These are phyloP conservation scores for Malassezia sympodialis DNA, from an alignment of 1,284 basidiomycete genomes.

Conservation along the genomic window DNA sequence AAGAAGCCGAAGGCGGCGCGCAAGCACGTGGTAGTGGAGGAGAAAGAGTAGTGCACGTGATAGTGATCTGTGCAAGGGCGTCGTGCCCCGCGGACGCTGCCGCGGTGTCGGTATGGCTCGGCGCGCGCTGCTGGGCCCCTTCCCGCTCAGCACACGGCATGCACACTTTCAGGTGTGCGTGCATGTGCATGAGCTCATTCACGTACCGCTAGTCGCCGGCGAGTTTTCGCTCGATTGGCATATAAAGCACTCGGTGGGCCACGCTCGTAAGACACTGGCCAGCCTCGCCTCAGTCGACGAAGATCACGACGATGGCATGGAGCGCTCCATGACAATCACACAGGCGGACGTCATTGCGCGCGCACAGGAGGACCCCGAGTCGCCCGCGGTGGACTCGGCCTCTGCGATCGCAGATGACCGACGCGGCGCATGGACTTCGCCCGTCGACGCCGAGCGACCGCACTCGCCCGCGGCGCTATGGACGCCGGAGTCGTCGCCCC, in stretches of 20 bases:
- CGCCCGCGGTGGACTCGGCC: neutral
- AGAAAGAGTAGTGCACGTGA: conserved; percentile 21
- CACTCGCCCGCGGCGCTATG: neutral
- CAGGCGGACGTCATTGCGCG: neutral
- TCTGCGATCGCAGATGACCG: neutral
- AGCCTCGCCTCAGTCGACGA: neutral
- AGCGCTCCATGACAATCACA: neutral
- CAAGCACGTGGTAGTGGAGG: conserved; percentile 52
- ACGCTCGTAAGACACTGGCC: neutral
- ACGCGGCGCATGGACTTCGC: neutral
- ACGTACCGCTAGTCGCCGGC: conserved; percentile 64
- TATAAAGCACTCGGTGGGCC: conserved; percentile 52
- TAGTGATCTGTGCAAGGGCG: too few species aligned
- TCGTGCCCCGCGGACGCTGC: neutral
- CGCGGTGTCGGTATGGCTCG: neutral
- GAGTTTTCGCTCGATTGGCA: conserved; percentile 67
- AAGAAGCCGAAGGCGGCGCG: conserved; percentile 83
- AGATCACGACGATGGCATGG: neutral
- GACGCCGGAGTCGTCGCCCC: neutral
- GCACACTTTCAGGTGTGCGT: conserved; percentile 60
- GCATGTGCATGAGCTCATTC: conserved; percentile 62
- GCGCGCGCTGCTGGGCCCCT: conserved; percentile 33
- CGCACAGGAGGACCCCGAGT: neutral
- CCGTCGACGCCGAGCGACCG: neutral
- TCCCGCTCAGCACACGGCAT: conserved; percentile 52